A percentile compares a stretch with the other conserved stretches of the same genome.
These are phyloP conservation scores for Amorphotheca resinae DNA, from an alignment of 495 filamentous ascomycete species.

Conservation along the genomic window DNA sequence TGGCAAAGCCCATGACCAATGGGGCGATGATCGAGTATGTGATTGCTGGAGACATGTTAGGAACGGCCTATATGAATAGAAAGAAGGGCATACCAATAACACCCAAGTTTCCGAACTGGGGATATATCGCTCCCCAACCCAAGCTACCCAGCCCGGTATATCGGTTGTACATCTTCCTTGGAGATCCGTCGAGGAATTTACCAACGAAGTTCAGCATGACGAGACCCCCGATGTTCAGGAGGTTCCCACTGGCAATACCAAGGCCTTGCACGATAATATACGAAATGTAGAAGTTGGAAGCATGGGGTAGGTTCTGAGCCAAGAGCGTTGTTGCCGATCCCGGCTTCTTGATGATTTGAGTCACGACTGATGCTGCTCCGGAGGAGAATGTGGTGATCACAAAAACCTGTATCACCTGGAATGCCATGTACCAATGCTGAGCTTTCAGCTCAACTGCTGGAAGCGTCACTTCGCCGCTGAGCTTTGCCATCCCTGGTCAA, in stretches of 20 bases:
- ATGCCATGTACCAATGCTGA: slow-evolving; percentile 85
- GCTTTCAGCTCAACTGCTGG: slow-evolving; percentile 70
- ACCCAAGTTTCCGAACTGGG: slow-evolving; percentile 72
- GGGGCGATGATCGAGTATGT: slow-evolving; percentile 87
- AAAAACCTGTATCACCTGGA: slow-evolving; percentile 94
- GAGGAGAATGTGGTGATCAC: slow-evolving; percentile 75
- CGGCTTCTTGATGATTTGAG: slow-evolving; percentile 53
- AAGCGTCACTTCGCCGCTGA: slow-evolving; percentile 63
- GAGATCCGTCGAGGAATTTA: slow-evolving; percentile 43
- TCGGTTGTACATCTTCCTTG: slow-evolving; percentile 43
- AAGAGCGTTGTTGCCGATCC: slow-evolving; percentile 49
- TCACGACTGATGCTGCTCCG: slow-evolving; percentile 54
- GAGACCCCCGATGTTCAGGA: slow-evolving; percentile 69
- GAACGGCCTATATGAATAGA: slow-evolving; percentile 10
- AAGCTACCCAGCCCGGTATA: slow-evolving; percentile 47
- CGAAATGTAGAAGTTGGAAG: slow-evolving; percentile 88
- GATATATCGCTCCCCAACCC: slow-evolving; percentile 83
- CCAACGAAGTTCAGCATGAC: slow-evolving; percentile 68
- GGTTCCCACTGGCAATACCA: slow-evolving; percentile 56
- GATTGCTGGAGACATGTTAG: slow-evolving; percentile 40
- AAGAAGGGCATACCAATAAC: slow-evolving; percentile 55
- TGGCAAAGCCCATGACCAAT: slow-evolving; percentile 74
- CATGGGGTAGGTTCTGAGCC: slow-evolving; percentile 63
- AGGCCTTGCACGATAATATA: slow-evolving; percentile 92
- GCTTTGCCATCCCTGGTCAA: slow-evolving; percentile 45